Percentiles rank a stretch among this genome's conserved stretches.
These are phyloP conservation scores for Pichia paraexigua DNA, from an alignment of 805 yeast genomes.

Conservation along the genomic window DNA sequence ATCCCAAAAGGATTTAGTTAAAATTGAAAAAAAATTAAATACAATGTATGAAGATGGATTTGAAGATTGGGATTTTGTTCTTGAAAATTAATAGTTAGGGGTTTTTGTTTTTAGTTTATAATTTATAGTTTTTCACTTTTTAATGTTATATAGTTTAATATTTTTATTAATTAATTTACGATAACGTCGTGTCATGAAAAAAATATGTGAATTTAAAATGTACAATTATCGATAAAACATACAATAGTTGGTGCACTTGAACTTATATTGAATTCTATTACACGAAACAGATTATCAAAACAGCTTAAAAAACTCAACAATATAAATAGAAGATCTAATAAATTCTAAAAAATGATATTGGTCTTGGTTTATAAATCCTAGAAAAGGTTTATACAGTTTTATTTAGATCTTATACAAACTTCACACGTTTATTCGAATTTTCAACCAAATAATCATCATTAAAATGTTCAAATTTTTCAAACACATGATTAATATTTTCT, in stretches of 20 bases:
- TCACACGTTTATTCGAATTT: background rate
- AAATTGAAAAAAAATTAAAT: conserved; percentile 27
- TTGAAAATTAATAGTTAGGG: background rate
- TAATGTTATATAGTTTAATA: background rate
- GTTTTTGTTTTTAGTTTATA: background rate
- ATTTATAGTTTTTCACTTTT: background rate
- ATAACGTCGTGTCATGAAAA: too few species aligned
- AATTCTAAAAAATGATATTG: too few species aligned
- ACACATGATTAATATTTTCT: conserved; percentile 3
- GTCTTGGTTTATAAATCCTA: too few species aligned
- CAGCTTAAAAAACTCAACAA: too few species aligned
- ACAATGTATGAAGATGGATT: conserved; percentile 34
- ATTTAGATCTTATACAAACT: background rate
- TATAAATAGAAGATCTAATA: too few species aligned
- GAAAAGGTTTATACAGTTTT: too few species aligned
- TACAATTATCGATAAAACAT: too few species aligned
- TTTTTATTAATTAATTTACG: background rate
- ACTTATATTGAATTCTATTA: too few species aligned
- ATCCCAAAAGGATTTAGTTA: conserved; percentile 23
- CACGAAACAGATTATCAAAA: too few species aligned
- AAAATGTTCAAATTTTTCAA: background rate
- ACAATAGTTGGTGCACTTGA: too few species aligned
- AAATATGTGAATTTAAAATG: too few species aligned
- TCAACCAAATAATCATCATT: background rate
- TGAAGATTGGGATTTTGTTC: conserved; percentile 31